Base-by-base conservation (phyloP, 2,329 filamentous ascomycete genomes). In the Colletotrichum phormii region DNA sequence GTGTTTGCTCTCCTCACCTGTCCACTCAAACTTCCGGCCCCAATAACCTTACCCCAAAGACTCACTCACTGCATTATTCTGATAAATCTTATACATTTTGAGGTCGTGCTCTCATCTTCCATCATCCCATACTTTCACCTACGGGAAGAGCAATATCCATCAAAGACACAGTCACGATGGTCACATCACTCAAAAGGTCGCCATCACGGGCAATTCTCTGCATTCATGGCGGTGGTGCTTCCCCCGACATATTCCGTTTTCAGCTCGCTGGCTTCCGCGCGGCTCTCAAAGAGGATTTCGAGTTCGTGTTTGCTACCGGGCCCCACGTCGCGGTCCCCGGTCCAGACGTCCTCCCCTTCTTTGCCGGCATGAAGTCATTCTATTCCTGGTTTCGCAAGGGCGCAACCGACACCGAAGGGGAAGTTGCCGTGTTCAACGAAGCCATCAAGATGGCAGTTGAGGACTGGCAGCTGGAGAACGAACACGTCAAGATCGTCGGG, bases 341-440 rank as follows among this genome's bases (percentile, higher is more conserved):
- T 11, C 63, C 63, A n/a, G 63, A 53, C 29, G 63, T 65, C 1
- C 49, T 65, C n/a, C 63, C 63, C n/a, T 65, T 65, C 18, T 65
- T 57, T 24, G 63, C 63, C 0, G 37, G 55, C 4, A 65, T 65
- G 63, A 51, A 51, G 63, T 53, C 63, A 12, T 65, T 57, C 1
- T 57, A 46, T 51, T 57, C 63, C 9, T 65, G 63, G 63, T 65
- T 65, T 35, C 35, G 63, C 13, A 65, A 65, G 51, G 63, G 63
- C 1, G 55, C 42, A 0, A 53, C 29, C 42, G 51, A 31, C 11
- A 65, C 51, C 12, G n/a, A 26, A 18, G 51, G 55, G 3, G 63
- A 65, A 26, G 55, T 65, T 31, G 51, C 7, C 1, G 42, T 65
- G 33, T 65, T 65, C 11, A 65, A 65, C 31, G 51, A 57, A 22